Evolutionary conservation across 768 basidiomycete species (phyloP), one percentile per base, ranked within the genome.

Genomic region (Ephemerocybe angulata): DNA sequence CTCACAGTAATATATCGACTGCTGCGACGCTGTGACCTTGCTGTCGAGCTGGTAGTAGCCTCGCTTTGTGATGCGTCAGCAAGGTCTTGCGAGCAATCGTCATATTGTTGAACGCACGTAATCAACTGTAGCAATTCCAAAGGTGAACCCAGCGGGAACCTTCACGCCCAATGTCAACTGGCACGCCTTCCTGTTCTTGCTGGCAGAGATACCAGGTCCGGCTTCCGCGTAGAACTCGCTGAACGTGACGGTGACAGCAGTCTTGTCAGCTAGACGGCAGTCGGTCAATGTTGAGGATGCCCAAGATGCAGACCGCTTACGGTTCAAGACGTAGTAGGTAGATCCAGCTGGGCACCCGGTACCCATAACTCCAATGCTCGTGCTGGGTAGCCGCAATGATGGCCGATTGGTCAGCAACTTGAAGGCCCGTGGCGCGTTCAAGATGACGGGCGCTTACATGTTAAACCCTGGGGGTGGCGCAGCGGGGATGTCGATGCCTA

Each of bases 131-230:
- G 61, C 58, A n/a, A 63, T 19, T 13, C 61, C 62, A 50, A 62
- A 65, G 28, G 65, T 57, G 52, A 62, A 62, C 8, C 62, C 62
- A 52, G 61, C 24, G 10, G 61, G 62, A 24, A 63, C 62, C n/a
- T 59, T 62, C 24, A 63, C 56, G n/a, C 62, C 62, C 31, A 63
- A 35, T 13, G 64, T 62, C 35, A 65, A 44, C 22, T 63, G 64
- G 43, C 64, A 65, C 27, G 62, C 62, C 56, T 63, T 65, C n/a
- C 64, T 52, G 54, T 65, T 63, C n/a, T 54, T 47, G 37, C 50
- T 57, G 43, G 58, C 54, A 2, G 62, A 37, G 41, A 61, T 60
- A 27, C 54, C 57, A 22, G 61, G 62, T 17, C 62, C 64, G 10
- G 58, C 59, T 21, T 50, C 48, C 31, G 48, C 48, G 31, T 33